A percentile compares a stretch with the other conserved stretches of the same genome.
Evolutionary conservation across 441 rosid species (phyloP).

Genomic region (Aquilaria agallochum): DNA sequence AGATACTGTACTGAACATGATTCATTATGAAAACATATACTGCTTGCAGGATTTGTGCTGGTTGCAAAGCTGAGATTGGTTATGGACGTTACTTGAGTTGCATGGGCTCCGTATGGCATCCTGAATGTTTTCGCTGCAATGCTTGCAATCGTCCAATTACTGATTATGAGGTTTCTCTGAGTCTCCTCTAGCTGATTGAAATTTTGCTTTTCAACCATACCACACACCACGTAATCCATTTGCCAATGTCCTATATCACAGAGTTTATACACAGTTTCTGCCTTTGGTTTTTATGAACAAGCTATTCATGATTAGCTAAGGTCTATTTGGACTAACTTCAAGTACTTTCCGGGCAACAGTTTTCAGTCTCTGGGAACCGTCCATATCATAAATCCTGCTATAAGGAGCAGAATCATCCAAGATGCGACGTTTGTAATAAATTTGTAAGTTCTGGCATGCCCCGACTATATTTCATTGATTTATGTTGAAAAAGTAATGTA

Average conservation of each 20-base stretch:
- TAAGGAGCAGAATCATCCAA: constrained; percentile 81
- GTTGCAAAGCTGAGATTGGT: constrained; percentile 80
- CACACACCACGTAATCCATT: constrained; percentile 6
- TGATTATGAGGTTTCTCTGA: constrained; percentile 72
- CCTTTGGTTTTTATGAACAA: not conserved
- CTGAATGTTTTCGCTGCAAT: constrained; percentile 84
- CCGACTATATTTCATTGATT: not conserved
- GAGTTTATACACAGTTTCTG: not conserved
- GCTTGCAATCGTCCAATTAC: constrained; percentile 78
- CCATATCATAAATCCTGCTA: constrained; percentile 89
- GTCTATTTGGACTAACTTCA: constrained; percentile 13
- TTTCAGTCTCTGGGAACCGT: constrained; percentile 70
- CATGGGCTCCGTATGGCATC: constrained; percentile 93
- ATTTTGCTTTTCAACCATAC: constrained; percentile 7
- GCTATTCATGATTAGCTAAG: not conserved
- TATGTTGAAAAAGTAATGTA: not conserved
- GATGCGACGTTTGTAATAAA: constrained; percentile 83
- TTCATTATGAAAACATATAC: not conserved
- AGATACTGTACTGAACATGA: no score
- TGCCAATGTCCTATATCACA: not conserved
- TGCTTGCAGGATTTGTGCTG: constrained; percentile 66
- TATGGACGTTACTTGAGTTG: constrained; percentile 82
- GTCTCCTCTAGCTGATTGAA: constrained; percentile 8
- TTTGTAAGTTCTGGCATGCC: constrained; percentile 51
- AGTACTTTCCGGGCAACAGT: constrained; percentile 40